Evolutionary conservation across 345 rosid species (phyloP).

Genomic region (Citrus hindsii): DNA sequence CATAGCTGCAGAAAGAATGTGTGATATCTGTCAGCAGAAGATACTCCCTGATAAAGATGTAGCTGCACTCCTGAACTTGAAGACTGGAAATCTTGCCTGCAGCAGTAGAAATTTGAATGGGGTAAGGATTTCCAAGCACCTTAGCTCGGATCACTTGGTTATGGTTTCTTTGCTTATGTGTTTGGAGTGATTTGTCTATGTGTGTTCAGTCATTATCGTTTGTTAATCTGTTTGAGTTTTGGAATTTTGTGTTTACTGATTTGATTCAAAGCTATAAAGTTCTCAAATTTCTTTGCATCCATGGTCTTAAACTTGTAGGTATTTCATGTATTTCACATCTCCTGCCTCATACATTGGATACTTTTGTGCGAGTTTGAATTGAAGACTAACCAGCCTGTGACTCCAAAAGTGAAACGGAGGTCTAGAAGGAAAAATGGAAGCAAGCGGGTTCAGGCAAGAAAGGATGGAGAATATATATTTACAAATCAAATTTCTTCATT

Average conservation of each 20-base stretch:
- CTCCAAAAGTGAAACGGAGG: constrained; percentile 43
- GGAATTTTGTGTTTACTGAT: background rate
- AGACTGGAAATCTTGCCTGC: constrained; percentile 82
- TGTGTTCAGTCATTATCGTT: background rate
- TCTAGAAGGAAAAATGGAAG: constrained; percentile 48
- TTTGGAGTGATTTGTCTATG: background rate
- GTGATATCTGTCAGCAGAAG: constrained; percentile 89
- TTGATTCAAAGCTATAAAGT: background rate
- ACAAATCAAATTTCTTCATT: constrained; percentile 47
- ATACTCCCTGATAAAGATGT: constrained; percentile 86
- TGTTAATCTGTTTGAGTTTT: background rate
- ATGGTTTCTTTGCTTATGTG: constrained; percentile 5
- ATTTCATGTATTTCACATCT: constrained; percentile 83
- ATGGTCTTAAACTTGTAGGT: constrained; percentile 38
- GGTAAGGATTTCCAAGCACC: constrained; percentile 32
- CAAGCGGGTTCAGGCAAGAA: constrained; percentile 35
- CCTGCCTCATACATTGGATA: constrained; percentile 93
- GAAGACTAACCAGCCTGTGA: constrained; percentile 34
- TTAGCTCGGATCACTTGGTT: background rate
- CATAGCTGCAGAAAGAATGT: constrained; percentile 77
- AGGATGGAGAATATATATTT: constrained; percentile 26
- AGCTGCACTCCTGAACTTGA: constrained; percentile 68
- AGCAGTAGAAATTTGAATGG: constrained; percentile 77
- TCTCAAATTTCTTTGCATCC: background rate
- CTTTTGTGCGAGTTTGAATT: constrained; percentile 77